Evolutionary conservation across 441 rosid genomes (phyloP), one percentile per base, ranked within the genome.

Genomic region (Croton laevigatus): DNA sequence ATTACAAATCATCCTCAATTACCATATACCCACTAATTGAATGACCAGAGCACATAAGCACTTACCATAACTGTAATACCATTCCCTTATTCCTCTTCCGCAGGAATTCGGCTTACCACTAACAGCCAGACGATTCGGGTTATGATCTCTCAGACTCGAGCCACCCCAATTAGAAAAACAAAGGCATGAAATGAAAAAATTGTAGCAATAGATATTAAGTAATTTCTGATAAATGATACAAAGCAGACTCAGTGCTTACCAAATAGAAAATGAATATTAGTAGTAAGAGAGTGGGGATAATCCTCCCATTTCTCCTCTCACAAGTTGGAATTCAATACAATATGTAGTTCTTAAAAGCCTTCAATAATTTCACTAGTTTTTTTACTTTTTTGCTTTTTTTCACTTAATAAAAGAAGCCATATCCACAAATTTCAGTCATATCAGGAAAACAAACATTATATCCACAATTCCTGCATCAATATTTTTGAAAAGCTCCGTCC

Each of bases 401-500:
- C 67, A 68, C 40, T 66, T 32, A 45, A 76, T 32, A 27, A 59
- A 69, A 44, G 68, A 69, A 44, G 65, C 63, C 65, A 70, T 71
- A 76, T 74, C 79, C 80, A 77, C 81, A 82, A 69, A 73, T 74
- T 62, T 79, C 68, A 53, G 71, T 48, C 72, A 49, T 27, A 1
- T 19, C 63, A 59, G 44, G 45, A 71, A 72, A 27, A 27, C 32
- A 59, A 68, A 71, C 60, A 75, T 62, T 44, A 1, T 69, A 70
- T 77, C 76, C 79, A 74, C 85, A 73, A 23, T 67, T 67, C 64
- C 80, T 67, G 76, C 78, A 63, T 72, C 78, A 74, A 73, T 71
- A 54, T 27, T 65, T 65, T 46, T 34, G 5, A 62, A 54, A 64
- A 66, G 57, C 48, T 57, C 12, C 34, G 57, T 74, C 62, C 57